Evolutionary conservation across 2,329 filamentous ascomycete species (phyloP), one percentile per base, ranked within the genome.

Genomic region (Fusarium domesticum): DNA sequence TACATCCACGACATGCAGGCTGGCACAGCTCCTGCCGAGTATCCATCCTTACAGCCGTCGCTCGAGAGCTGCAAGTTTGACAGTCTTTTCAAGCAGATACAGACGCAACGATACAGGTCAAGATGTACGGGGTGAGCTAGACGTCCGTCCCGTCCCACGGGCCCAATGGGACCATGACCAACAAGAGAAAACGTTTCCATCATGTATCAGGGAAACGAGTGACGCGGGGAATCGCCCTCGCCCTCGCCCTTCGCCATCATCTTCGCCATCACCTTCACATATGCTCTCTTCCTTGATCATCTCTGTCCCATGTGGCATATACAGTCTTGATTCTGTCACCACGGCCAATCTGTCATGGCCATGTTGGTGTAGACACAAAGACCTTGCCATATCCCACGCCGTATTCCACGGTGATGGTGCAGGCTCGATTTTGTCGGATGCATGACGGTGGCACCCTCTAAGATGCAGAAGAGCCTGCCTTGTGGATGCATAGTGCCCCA

Each of bases 391-490:
- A 20, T 16, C 42, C 41, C 36, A 42, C 15, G 37, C 39, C 28
- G 42, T 33, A 40, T 16, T 35, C 20, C 43, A 35, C 30, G 41
- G 19, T 18, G 46, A 38, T 37, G 30, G 39, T 38, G 39, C 44
- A 46, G 47, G 37, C 40, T 36, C 31, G 34, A 39, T 45, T 45
- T 37, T 51, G 32, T 33, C 38, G 46, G 51, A 52, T 43, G 51
- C 50, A 52, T 56, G 45, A 47, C 43, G 45, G 48, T 54, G 56
- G 49, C 46, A 47, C 44, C 49, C 56, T 42, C 43, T 47, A 39
- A n/a, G 45, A 54, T 54, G 54, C 45, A 57, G 45, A 57, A 54
- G 54, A 54, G 42, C 39, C 48, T 48, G 47, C 48, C 49, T 52
- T 48, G n/a, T 54, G 51, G 53, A 45, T 50, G 55, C 50, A 58